Base-by-base conservation (phyloP, 306 rosid genomes). In the Styphnolobium japonicum region DNA sequence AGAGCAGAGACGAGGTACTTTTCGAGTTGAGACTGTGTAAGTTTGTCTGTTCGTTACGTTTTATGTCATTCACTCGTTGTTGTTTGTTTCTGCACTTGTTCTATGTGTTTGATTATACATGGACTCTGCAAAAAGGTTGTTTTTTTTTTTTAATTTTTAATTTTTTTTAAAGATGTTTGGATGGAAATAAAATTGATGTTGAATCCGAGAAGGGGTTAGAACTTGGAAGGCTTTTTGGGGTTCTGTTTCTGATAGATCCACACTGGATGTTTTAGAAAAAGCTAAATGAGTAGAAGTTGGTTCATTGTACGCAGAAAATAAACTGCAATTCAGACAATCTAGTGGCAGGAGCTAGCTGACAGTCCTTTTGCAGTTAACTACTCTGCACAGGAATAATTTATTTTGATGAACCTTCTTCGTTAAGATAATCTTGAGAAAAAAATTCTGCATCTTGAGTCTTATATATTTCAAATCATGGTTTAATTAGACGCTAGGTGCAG, bases 1-100 rank as follows among this genome's bases (percentile, higher is more conserved):
- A 67, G 77, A 94, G 98, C 83, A 86, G 94, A 82, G 93, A 94
- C 70, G 89, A 94, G 97, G 97, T 94, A 84, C 79, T 80, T 87
- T 79, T 57, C 18, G 12, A 51, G 46, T 73, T 74, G 23, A 8
- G n/a, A 77, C 43, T 69, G 55, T 31, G 52, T 81, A 45, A 36
- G 74, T 81, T 83, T 63, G 78, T 71, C 46, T n/a, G n/a, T n/a
- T 71, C 27, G 29, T 65, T 80, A 25, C 7, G 14, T 60, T 31
- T 39, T 22, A 19, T 39, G 19, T 25, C 27, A 23, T 37, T 29
- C 39, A 27, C 31, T 27, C 60, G 6, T 48, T 60, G 21, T 25
- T 78, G 55, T 14, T 23, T 29, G 34, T 31, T 45, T 29, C 46
- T 43, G 68, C 3, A 66, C 61, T 49, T 48, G 27, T 29, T 69